Conservation (phyloP, 2,329 filamentous ascomycete species). For the Scedosporium apiospermum region DNA sequence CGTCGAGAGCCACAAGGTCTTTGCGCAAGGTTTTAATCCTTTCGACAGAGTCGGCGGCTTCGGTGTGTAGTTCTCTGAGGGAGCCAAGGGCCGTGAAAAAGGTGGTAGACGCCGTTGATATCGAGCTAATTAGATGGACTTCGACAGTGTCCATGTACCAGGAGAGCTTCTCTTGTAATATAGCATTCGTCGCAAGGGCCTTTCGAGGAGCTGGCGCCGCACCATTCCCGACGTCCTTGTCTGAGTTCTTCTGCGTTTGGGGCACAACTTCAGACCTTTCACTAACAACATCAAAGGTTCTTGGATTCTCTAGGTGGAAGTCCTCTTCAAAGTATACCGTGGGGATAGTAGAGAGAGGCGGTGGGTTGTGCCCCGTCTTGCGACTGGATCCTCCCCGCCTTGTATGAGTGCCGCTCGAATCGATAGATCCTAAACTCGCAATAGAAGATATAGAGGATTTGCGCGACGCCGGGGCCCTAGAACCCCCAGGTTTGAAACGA, state of each 20-base stretch:
- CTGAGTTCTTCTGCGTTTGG: constrained; percentile 34
- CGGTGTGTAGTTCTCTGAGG: constrained; percentile 79
- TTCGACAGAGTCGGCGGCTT: constrained; percentile 83
- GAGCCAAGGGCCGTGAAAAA: constrained; percentile 94
- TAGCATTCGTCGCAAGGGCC: constrained; percentile 88
- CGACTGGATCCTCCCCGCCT: constrained; percentile 40
- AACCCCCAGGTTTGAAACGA: constrained; percentile 33
- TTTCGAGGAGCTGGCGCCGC: constrained; percentile 57
- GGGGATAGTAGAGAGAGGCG: constrained; percentile 86
- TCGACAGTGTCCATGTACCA: constrained; percentile 99
- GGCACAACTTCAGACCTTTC: constrained; percentile 94
- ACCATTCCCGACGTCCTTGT: constrained; percentile 47
- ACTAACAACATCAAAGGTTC: constrained; percentile 93
- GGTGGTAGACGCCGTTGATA: constrained; percentile 88
- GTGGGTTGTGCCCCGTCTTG: constrained; percentile 60
- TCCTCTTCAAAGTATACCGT: constrained; percentile 89
- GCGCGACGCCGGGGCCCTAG: constrained; percentile 26
- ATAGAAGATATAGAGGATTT: constrained; percentile 35
- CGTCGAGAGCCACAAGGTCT: constrained; percentile 72
- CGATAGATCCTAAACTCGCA: constrained; percentile 23
- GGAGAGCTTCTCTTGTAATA: constrained; percentile 92
- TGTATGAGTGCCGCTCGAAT: constrained; percentile 21
- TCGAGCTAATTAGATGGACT: constrained; percentile 91
- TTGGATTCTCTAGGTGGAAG: constrained; percentile 90
- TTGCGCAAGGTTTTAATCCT: constrained; percentile 73